Base-by-base conservation (phyloP, 345 rosid species). In the Trapa incisa region DNA sequence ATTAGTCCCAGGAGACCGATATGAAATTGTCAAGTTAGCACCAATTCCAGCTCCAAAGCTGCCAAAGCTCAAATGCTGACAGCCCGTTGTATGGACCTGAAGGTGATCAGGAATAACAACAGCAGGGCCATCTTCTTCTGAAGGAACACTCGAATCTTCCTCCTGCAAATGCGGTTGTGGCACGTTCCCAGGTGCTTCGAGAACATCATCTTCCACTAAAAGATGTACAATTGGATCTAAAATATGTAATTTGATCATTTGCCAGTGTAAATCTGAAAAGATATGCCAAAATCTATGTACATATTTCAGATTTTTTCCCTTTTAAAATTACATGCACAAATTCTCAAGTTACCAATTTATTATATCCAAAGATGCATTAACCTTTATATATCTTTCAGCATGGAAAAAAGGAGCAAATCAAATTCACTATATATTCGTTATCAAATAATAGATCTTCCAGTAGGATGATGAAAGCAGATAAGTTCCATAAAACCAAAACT, bases 41-140 rank as follows among this genome's bases (percentile, higher is more conserved):
- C 75, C 70, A 65, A 80, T 65, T 45, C 81, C 87, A 70, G 94
- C 45, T 78, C 91, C 96, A 81, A 94, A 94, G 70, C 96, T 94
- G 65, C 99, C 99, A 72, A 94, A 94, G 78, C 96, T 91, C 84
- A 94, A 83, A 78, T 89, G 97, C 0, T 89, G 82, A 83, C 97
- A 91, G 43, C 86, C 96, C 56, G 80, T 77, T 54, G 87, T 69
- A 73, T 95, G 89, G 69, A 95, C 85, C 79, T 89, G 92, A 70
- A 95, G 82, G 77, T 95, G 99, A 79, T 86, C 81, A 67, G 99
- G 99, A 72, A 95, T 91, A 65, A 95, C 85, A 52, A 95, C 96
- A 75, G 87, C 79, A 64, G 90, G 96, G 67, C 70, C 81, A 62
- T 85, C 89, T 74, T 85, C 96, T 75, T 85, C 96, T 68, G 80